Evolutionary conservation across 2,329 filamentous ascomycete species (phyloP), one percentile per base, ranked within the genome.

Genomic region (Arthrobotrys conoides): DNA sequence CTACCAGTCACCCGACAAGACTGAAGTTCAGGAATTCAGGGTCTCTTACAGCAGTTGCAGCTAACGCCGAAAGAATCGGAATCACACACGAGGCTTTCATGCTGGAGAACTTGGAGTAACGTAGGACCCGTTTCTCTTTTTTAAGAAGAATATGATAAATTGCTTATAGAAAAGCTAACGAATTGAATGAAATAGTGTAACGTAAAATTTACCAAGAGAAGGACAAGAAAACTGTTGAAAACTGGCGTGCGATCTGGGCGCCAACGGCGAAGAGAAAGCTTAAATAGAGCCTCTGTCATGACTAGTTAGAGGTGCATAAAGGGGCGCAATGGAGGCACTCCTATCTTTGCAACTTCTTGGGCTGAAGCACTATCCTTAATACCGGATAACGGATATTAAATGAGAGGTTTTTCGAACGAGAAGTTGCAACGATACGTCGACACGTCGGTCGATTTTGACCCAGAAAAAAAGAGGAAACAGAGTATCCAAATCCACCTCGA

Each of bases 221-320:
- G 30, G 51, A 51, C 55, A 24, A 71, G 46, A 53, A 63, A 51
- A 51, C 33, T 51, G 10, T 46, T 49, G 3, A n/a, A n/a, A 48
- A 57, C 59, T 48, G 22, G 57, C 22, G 33, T 57, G 48, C 57
- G 69, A 72, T 38, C 53, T 61, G 48, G 48, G 48, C 59, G 69
- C 59, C 69, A 72, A 72, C 38, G 49, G 59, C 48, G 22, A 65
- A 59, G 20, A 65, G 55, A 66, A 65, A 66, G 69, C 59, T 72
- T 72, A 72, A 72, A 72, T 72, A 18, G 53, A 55, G 18, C 51
- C 49, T 53, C 59, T 27, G 44, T 12, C 41, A 51, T 71, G 67
- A 64, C 55, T 64, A 51, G 48, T 44, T 64, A 51, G 48, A 5
- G 67, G 41, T n/a, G 66, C 20, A 44, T 59, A 22, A n/a, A 48